Evolutionary conservation across 768 basidiomycete species (phyloP), one percentile per base, ranked within the genome.

Genomic region (Lactifluus hygrophoroides): DNA sequence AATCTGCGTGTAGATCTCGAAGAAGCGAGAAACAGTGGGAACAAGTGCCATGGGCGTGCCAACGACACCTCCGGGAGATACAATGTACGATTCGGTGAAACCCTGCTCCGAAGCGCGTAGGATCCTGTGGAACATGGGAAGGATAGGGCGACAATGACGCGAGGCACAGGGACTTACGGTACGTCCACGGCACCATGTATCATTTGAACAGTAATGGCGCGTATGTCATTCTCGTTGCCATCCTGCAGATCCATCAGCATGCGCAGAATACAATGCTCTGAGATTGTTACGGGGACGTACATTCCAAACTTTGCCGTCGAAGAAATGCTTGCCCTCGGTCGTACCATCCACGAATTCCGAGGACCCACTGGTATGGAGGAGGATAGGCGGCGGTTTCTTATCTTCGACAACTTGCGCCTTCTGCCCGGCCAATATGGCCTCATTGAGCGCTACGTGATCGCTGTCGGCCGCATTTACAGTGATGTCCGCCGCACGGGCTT

Each of bases 361-460:
- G 19, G 42, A 30, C 10, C 60, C 60, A 34, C 60, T 61, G 7
- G 60, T 61, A 17, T 61, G 60, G 6, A 57, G 34, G 7, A 61
- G 43, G 32, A 34, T n/a, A 27, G 35, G 34, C 16, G 21, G 48
- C 3, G 13, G 14, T 32, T 61, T 52, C 17, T 28, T 28, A 16
- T 57, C 56, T 2, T 51, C 44, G 10, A 30, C 44, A n/a, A 57
- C 48, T 17, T 50, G 60, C n/a, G 35, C 34, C 34, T 37, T 50
- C 56, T 51, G 54, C 42, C 55, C 60, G 11, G 28, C 34, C 9
- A 61, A 28, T 9, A 61, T 57, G 3, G 60, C 50, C 10, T 5
- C 16, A 21, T 27, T 57, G 28, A 61, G 55, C 19, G 1, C 10
- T 2, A 34, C 10, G 16, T 57, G n/a, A 21, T 61, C 55, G 34